Evolutionary conservation across 352 stramenopile genomes (phyloP), one percentile per base, ranked within the genome.

Genomic region (Blastocystis sp.): DNA sequence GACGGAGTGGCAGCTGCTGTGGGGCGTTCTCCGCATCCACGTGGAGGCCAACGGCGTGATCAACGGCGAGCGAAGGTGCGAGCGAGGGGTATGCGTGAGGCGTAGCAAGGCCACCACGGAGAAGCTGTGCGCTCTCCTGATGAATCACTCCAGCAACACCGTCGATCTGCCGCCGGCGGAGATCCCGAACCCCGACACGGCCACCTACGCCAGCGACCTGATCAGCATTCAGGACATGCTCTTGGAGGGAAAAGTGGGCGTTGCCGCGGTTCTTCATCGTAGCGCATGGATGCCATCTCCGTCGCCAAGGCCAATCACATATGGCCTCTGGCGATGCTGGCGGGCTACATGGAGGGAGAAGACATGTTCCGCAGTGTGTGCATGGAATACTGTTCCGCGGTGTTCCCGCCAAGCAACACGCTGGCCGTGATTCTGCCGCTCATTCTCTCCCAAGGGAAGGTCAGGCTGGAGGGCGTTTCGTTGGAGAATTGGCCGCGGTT

Each of bases 31-130:
- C 41, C 21, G 21, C 23, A 84, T 84, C 48, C 60, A 67, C n/a
- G 23, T 84, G 34, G 74, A 84, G 17, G 66, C 52, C 61, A 84
- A 84, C 48, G 74, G 74, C n/a, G 74, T 84, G 34, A 41, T 84
- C 52, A 43, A 43, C 19, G 21, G 53, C 17, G 38, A 69, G 34
- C 74, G 74, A 41, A 52, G 23, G 64, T 74, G 43, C 34, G 43
- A n/a, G 0, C 10, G 7, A 5, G 40, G 21, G 0, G 10, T 74
- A 1, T 52, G 0, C 28, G 7, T 74, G 9, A 48, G 10, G 7
- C 34, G 21, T 74, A 84, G 52, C 21, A 45, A 52, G 14, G 28
- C 34, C 11, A 84, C 74, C 11, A 62, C 45, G 21, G 74, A 84
- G 34, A 66, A 84, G 53, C 21, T 84, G 19, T 84, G 74, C 34